Evolutionary conservation across 2,329 filamentous ascomycete species (phyloP), one percentile per base, ranked within the genome.

Genomic region (Pseudogymnoascus sp.): DNA sequence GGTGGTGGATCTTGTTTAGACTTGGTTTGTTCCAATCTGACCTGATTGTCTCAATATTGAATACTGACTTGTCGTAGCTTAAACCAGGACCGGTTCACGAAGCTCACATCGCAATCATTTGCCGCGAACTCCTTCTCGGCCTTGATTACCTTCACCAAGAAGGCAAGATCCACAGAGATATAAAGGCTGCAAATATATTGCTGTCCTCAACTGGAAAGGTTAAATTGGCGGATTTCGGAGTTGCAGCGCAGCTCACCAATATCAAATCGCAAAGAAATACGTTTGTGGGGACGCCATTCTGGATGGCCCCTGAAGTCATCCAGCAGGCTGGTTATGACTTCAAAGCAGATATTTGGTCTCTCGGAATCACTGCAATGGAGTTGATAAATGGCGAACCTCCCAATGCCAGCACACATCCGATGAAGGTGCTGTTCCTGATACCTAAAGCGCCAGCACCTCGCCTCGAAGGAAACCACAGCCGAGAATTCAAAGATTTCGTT

Each of bases 261-360:
- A 96, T 97, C 77, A 97, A 97, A 75, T 97, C 93, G 2, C 91
- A 97, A 74, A 86, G 94, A 60, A 93, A 97, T 74, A 99, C 94
- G 0, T 97, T 99, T 70, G 94, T 99, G 18, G 94, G 94, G 18
- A 97, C 93, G 0, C 94, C 94, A 0, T 96, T 95, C 71, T 96
- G 91, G 91, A 96, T 96, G 91, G 91, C 91, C 0, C 91, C 91
- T 1, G 91, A 96, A 71, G 91, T 96, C 35, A 96, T 96, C 67
- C 88, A 95, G 72, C 91, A 96, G 74, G 85, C 90, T 65, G 83
- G 82, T 14, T 87, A 87, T 67, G 91, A 93, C 73, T 94, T 90
- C 77, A 94, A 94, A 74, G 91, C 91, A 5, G 91, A 96, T 70
- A 91, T 96, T 62, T 96, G 91, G 91, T 95, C 90, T 0, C 76